Evolutionary conservation across 2,329 filamentous ascomycete genomes (phyloP), one percentile per base, ranked within the genome.

Genomic region (Didymella pomorum): DNA sequence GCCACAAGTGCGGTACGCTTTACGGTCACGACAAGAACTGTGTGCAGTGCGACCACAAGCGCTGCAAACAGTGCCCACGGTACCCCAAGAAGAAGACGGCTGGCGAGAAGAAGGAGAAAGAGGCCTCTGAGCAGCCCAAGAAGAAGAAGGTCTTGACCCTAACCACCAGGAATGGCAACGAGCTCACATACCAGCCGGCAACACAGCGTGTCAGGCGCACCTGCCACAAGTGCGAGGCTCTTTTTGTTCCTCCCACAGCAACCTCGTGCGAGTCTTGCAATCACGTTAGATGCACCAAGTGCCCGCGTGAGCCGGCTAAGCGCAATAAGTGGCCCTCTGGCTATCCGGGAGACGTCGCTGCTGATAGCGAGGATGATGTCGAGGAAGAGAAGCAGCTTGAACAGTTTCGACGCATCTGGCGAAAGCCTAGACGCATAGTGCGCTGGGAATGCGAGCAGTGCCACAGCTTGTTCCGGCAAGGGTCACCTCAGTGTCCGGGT

Each of bases 21-120:
- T 96, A 94, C 74, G 88, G 89, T 55, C 77, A 84, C 20, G 86
- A 89, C 69, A 92, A 89, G 78, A 82, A 89, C 59, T 97, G 93
- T 78, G 77, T 83, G 64, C 86, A 86, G 65, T 97, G 93, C 80
- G 84, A 90, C 67, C 93, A 97, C 78, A 81, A 82, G 45, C 87
- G 91, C 65, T 97, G 93, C 84, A 89, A 86, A 71, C 87, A 90
- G 71, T 97, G 93, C 75, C 86, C 87, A 26, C 87, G 91, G 54
- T 86, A 89, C 69, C 93, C 93, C 31, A 81, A 85, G 52, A 87
- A 88, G 79, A 87, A 85, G 65, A 83, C 64, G 18, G 80, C 68
- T 50, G 69, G 62, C 66, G 73, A 75, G 67, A 67, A 68, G 58
- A 60, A 70, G 54, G 68, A 64, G 33, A 61, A 57, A n/a, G 52